Evolutionary conservation across 768 basidiomycete species (phyloP).

Genomic region (Tulasnella sp.): DNA sequence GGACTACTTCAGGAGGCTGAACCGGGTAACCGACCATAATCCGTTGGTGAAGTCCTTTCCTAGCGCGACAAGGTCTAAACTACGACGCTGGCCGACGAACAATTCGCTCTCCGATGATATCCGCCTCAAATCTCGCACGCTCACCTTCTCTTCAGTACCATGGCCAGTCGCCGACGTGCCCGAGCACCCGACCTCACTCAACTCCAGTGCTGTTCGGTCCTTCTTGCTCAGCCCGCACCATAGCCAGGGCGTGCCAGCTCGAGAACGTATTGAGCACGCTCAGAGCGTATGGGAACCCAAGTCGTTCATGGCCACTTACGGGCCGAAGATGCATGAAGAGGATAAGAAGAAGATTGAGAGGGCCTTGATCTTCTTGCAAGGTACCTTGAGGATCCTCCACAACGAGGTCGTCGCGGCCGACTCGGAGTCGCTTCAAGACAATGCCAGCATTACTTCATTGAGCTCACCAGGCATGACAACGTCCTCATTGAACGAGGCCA

Average conservation of each 20-base stretch:
- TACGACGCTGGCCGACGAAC: too few relatives aligned
- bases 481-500: neutral
- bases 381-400: slow-evolving; percentile 23
- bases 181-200: slow-evolving; percentile 16
- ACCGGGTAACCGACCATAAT: too few relatives aligned
- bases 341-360: slow-evolving; percentile 23
- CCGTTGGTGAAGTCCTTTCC: too few relatives aligned
- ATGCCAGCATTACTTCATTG: neutral
- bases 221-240: slow-evolving; percentile 26
- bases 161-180: slow-evolving; percentile 22
- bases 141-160: slow-evolving; percentile 15
- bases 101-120: slow-evolving; percentile 26
- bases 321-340: neutral
- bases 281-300: slow-evolving; percentile 21
- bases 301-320: slow-evolving; percentile 13
- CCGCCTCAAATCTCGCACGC: neutral
- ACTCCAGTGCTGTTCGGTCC: slow-evolving; percentile 14
- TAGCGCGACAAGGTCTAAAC: too few relatives aligned
- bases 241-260: slow-evolving; percentile 2
- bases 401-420: slow-evolving; percentile 18
- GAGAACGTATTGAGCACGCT: slow-evolving; percentile 15
- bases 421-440: neutral
- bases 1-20: too few relatives aligned
- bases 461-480: neutral
- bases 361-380: slow-evolving; percentile 25